A percentile compares a stretch with the other conserved stretches of the same genome.
Evolutionary conservation across 2,329 filamentous ascomycete genomes (phyloP).

Genomic region (Trichoderma afroharzianum): DNA sequence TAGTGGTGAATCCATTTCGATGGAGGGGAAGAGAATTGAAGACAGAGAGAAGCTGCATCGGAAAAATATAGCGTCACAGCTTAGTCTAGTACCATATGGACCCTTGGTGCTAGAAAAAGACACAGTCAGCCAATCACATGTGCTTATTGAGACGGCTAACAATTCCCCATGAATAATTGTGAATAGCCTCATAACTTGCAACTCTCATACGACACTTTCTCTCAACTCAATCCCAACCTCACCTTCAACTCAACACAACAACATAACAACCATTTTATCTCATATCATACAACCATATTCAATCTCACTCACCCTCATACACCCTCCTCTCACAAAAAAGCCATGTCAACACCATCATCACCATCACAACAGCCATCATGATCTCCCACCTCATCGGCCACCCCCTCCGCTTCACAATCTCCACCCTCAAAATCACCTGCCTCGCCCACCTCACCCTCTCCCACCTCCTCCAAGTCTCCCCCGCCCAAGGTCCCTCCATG

Average conservation of each 20-base stretch:
- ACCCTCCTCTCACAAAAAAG: neutral
- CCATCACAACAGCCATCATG: constrained; percentile 21
- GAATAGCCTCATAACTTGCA: neutral
- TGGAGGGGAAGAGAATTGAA: neutral
- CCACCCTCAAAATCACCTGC: constrained; percentile 38
- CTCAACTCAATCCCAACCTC: neutral
- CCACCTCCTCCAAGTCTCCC: constrained; percentile 59
- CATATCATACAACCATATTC: neutral
- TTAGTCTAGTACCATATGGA: neutral
- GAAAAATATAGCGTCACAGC: constrained; percentile 10
- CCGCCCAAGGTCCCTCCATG: constrained; percentile 77
- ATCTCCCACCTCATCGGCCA: constrained; percentile 36
- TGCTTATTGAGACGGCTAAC: neutral
- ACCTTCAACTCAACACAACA: neutral
- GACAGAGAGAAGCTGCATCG: neutral
- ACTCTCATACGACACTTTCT: neutral
- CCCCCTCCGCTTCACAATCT: constrained; percentile 36
- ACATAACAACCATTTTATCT: too few species aligned
- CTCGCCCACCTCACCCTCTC: constrained; percentile 45
- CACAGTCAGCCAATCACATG: neutral
- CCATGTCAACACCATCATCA: neutral
- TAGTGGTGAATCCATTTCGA: neutral
- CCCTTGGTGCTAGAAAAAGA: neutral
- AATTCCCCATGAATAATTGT: neutral
- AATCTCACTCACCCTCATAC: neutral